Evolutionary conservation across 2,329 filamentous ascomycete genomes (phyloP).

Genomic region (Cadophora sp.): DNA sequence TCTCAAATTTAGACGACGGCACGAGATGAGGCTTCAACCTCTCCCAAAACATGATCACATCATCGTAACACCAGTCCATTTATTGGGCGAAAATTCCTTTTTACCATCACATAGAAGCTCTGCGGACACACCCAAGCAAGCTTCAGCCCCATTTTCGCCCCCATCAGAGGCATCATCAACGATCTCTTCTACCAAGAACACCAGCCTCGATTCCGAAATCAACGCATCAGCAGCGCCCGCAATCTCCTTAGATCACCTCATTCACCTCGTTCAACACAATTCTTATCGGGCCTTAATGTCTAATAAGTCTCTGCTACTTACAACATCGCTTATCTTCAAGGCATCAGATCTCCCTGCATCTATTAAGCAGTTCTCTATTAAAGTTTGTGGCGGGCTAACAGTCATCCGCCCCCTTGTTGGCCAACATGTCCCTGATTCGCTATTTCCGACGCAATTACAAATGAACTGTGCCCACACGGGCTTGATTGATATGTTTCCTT

Average conservation of each 20-base stretch:
- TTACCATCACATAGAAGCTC: neutral
- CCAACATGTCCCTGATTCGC: neutral
- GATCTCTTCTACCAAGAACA: neutral
- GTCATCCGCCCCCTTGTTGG: neutral
- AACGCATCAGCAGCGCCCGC: neutral
- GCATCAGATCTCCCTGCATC: neutral
- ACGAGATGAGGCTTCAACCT: neutral
- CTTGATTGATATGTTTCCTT: conserved; percentile 34
- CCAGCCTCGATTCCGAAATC: neutral
- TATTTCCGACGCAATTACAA: conserved; percentile 17
- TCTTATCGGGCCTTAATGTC: neutral
- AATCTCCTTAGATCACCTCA: neutral
- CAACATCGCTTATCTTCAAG: neutral
- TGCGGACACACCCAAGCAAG: neutral
- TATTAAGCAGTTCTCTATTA: neutral
- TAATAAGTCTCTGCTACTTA: neutral
- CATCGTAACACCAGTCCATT: neutral
- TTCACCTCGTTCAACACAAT: neutral
- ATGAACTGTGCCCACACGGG: conserved; percentile 24
- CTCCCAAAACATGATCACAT: neutral
- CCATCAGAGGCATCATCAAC: neutral
- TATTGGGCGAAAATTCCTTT: neutral
- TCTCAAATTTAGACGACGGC: neutral
- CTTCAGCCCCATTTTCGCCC: neutral
- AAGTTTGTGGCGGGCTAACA: neutral